Evolutionary conservation across 495 filamentous ascomycete genomes (phyloP).

Genomic region (Penicillium soppii): DNA sequence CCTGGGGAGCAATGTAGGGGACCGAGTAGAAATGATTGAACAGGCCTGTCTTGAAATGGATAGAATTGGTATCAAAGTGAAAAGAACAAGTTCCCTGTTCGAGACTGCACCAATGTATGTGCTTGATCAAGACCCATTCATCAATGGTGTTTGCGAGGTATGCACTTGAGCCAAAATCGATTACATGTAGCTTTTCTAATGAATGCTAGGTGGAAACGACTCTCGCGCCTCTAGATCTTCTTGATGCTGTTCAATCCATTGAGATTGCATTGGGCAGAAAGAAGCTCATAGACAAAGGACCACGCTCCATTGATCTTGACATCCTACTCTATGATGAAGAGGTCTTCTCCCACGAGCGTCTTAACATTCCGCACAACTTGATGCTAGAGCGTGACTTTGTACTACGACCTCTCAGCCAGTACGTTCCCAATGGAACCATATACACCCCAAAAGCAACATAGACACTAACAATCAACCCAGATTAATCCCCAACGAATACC

Average conservation of each 20-base stretch:
- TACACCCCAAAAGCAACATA: neutral
- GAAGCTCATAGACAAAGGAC: conserved; percentile 89
- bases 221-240: conserved; percentile 68
- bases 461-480: conserved; percentile 31
- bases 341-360: conserved; percentile 61
- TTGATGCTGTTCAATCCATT: conserved; percentile 79
- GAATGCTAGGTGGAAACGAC: conserved; percentile 71
- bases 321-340: conserved; percentile 83
- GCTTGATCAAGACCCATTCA: conserved; percentile 78
- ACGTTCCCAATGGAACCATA: conserved; percentile 11
- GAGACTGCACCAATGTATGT: conserved; percentile 98
- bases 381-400: conserved; percentile 96
- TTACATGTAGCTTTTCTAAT: conserved; percentile 4
- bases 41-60: conserved; percentile 76
- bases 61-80: conserved; percentile 64
- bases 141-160: conserved; percentile 95
- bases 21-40: conserved; percentile 81
- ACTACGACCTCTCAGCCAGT: conserved; percentile 85
- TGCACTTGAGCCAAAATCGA: neutral
- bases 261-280: conserved; percentile 74
- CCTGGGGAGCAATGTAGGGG: conserved; percentile 89
- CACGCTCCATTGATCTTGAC: conserved; percentile 90
- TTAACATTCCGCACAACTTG: conserved; percentile 79
- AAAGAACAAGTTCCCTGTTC: conserved; percentile 83
- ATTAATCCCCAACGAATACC: conserved; percentile 60